Percentiles rank a stretch among this genome's conserved stretches.
phyloP scores from a whole-genome alignment of 805 yeast genomes.

The Maudiozyma turicensis region DNA sequence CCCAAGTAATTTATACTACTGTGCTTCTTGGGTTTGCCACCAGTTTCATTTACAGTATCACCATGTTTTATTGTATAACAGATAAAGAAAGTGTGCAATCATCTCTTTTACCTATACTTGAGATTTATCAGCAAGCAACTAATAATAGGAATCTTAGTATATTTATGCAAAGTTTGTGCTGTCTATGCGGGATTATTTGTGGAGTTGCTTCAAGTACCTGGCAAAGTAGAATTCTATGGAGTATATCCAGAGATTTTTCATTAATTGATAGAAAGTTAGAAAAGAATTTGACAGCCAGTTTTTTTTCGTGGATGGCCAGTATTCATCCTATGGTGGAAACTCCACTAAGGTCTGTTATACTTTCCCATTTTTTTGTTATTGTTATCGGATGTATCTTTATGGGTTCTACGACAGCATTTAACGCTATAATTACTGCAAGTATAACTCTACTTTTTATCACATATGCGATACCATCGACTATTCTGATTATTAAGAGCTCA shows the following conservation, averaged over 20 bases:
- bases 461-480: slow-evolving; percentile 40
- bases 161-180: slow-evolving; percentile 38
- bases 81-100: slow-evolving; percentile 40
- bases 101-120: slow-evolving; percentile 49
- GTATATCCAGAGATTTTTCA: slow-evolving; percentile 58
- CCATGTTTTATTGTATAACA: slow-evolving; percentile 50
- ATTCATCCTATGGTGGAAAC: slow-evolving; percentile 39
- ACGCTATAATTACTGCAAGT: slow-evolving; percentile 53
- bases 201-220: slow-evolving; percentile 55
- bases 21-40: slow-evolving; percentile 61
- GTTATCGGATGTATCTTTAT: slow-evolving; percentile 52
- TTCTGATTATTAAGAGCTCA: neutral
- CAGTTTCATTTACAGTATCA: slow-evolving; percentile 39
- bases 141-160: slow-evolving; percentile 45
- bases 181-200: slow-evolving; percentile 48
- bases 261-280: slow-evolving; percentile 39
- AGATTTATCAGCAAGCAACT: slow-evolving; percentile 51
- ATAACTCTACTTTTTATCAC: slow-evolving; percentile 49
- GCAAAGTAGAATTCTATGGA: slow-evolving; percentile 62
- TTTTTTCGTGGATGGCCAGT: slow-evolving; percentile 4
- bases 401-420: slow-evolving; percentile 60
- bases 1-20: slow-evolving; percentile 52
- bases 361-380: slow-evolving; percentile 44
- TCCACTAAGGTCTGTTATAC: slow-evolving; percentile 51
- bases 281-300: slow-evolving; percentile 1